Conservation (phyloP, 768 basidiomycete genomes). For the Trametopsis cervina region DNA sequence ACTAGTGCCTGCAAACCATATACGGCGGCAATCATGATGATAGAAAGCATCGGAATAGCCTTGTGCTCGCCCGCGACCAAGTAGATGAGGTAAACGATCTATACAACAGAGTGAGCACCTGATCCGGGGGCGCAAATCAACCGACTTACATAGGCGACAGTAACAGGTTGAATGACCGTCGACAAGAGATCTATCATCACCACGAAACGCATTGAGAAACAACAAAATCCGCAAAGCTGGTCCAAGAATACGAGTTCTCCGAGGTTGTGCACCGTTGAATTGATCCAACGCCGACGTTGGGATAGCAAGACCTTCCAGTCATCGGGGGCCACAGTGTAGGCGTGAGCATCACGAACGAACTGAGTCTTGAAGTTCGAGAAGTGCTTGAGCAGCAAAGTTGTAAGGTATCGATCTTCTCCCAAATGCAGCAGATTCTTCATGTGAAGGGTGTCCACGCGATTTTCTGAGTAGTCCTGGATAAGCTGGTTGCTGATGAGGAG, state of each 20-base stretch:
- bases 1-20: conserved; percentile 90
- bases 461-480: conserved; percentile 90
- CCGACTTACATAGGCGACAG: conserved; percentile 79
- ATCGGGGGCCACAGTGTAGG: conserved; percentile 91
- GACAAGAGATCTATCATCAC: conserved; percentile 96
- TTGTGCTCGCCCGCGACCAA: conserved; percentile 61
- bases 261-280: conserved; percentile 97
- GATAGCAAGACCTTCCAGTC: conserved; percentile 92
- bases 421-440: conserved; percentile 98
- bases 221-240: conserved; percentile 92
- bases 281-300: conserved; percentile 99
- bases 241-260: conserved; percentile 90
- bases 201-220: conserved; percentile 98
- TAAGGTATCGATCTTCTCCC: conserved; percentile 98
- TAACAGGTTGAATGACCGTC: conserved; percentile 79
- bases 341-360: conserved; percentile 91
- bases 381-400: conserved; percentile 91
- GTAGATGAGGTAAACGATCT: conserved; percentile 88
- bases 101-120: conserved; percentile 8
- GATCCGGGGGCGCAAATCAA: neutral
- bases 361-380: conserved; percentile 94
- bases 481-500: conserved; percentile 88
- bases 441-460: conserved; percentile 93
- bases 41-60: conserved; percentile 69
- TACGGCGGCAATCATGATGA: conserved; percentile 89